Conservation (phyloP, 768 basidiomycete genomes). For the Rickenella mellea region DNA sequence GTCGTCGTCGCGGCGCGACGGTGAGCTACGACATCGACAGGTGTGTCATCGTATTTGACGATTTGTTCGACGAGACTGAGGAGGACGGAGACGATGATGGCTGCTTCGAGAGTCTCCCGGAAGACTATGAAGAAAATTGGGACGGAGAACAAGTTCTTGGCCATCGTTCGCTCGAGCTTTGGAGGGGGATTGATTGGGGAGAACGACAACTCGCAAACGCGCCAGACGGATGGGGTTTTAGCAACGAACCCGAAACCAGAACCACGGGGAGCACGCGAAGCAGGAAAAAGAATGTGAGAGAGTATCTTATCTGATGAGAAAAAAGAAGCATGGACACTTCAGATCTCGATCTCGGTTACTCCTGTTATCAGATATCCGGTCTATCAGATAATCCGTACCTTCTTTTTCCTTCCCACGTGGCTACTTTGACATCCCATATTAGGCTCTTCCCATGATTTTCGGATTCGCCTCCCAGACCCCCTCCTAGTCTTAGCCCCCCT, state of each 20-base stretch:
- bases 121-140: slow-evolving; percentile 97
- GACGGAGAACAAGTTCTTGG: slow-evolving; percentile 71
- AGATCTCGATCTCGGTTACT: too few relatives aligned
- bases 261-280: neutral
- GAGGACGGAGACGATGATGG: slow-evolving; percentile 86
- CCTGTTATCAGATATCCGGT: too few relatives aligned
- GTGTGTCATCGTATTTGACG: slow-evolving; percentile 21
- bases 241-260: neutral
- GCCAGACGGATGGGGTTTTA: slow-evolving; percentile 5
- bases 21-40: slow-evolving; percentile 3
- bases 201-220: slow-evolving; percentile 4
- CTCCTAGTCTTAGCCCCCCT: too few relatives aligned
- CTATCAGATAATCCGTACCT: too few relatives aligned
- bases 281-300: too few relatives aligned
- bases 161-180: slow-evolving; percentile 33
- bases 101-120: slow-evolving; percentile 87
- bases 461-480: too few relatives aligned
- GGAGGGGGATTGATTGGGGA: slow-evolving; percentile 7
- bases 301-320: too few relatives aligned
- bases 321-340: too few relatives aligned
- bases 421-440: too few relatives aligned
- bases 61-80: slow-evolving; percentile 88
- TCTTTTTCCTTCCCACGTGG: too few relatives aligned
- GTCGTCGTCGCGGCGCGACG: neutral
- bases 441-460: too few relatives aligned